Evolutionary conservation across 2,329 filamentous ascomycete species (phyloP).

Genomic region (Fusarium paranaense): DNA sequence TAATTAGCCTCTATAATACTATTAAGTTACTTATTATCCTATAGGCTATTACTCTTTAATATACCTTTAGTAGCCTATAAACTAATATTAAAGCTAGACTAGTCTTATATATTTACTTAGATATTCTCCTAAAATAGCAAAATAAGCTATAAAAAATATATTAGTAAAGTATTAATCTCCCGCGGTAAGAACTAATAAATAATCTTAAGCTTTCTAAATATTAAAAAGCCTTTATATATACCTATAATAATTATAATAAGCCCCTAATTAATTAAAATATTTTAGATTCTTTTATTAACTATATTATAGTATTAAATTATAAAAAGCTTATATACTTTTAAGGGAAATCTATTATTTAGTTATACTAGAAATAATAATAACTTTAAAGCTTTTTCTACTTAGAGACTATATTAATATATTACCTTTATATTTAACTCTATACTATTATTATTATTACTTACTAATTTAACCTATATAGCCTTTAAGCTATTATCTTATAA

Average conservation of each 20-base stretch:
- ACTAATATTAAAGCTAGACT: background rate
- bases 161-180: background rate
- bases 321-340: background rate
- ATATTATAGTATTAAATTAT: background rate
- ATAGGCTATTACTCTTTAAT: background rate
- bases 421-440: background rate
- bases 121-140: background rate
- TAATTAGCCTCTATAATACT: too few relatives aligned
- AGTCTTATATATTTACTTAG: background rate
- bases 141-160: background rate
- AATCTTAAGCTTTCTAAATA: background rate
- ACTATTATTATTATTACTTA: background rate
- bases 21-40: background rate
- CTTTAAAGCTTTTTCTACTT: background rate
- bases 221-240: background rate
- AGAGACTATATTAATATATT: background rate
- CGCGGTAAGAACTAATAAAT: background rate
- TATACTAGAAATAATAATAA: background rate
- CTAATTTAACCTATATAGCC: background rate
- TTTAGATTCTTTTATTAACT: background rate
- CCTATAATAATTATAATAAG: background rate
- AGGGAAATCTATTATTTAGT: background rate
- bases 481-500: background rate
- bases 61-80: background rate
- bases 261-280: background rate